These are phyloP conservation scores for Thielaviopsis punctulata DNA, from an alignment of 2,329 filamentous ascomycete genomes.

Conservation along the genomic window DNA sequence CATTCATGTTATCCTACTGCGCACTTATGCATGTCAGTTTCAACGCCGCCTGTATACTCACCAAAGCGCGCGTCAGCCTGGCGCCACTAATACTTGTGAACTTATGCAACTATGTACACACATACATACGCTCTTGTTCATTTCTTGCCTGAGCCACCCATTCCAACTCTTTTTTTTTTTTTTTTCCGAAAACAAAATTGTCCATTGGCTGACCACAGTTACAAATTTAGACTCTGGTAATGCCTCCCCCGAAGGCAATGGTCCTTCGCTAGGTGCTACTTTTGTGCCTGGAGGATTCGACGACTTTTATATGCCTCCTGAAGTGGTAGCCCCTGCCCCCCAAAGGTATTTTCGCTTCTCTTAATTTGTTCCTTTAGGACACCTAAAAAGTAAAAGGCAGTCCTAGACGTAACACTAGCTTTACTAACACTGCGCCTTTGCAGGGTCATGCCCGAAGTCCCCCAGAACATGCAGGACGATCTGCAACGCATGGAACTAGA, in stretches of 20 bases:
- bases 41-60: neutral
- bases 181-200: neutral
- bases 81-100: neutral
- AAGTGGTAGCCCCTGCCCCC: slow-evolving; percentile 39
- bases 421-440: slow-evolving; percentile 10
- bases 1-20: neutral
- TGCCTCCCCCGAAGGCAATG: slow-evolving; percentile 8
- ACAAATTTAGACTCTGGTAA: slow-evolving; percentile 6
- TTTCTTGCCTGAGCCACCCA: too few relatives aligned
- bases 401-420: neutral
- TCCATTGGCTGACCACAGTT: slow-evolving; percentile 4
- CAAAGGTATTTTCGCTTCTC: slow-evolving; percentile 28
- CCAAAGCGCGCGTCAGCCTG: neutral
- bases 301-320: slow-evolving; percentile 40
- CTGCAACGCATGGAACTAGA: slow-evolving; percentile 80
- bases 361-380: neutral
- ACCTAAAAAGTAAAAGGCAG: neutral
- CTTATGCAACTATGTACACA: too few relatives aligned
- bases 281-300: slow-evolving; percentile 41
- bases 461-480: slow-evolving; percentile 90
- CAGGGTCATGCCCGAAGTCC: slow-evolving; percentile 88
- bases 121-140: too few relatives aligned
- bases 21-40: neutral
- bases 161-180: neutral
- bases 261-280: slow-evolving; percentile 29